phyloP scores from a whole-genome alignment of 2,329 filamentous ascomycete species.

The Exophiala calicioides region DNA sequence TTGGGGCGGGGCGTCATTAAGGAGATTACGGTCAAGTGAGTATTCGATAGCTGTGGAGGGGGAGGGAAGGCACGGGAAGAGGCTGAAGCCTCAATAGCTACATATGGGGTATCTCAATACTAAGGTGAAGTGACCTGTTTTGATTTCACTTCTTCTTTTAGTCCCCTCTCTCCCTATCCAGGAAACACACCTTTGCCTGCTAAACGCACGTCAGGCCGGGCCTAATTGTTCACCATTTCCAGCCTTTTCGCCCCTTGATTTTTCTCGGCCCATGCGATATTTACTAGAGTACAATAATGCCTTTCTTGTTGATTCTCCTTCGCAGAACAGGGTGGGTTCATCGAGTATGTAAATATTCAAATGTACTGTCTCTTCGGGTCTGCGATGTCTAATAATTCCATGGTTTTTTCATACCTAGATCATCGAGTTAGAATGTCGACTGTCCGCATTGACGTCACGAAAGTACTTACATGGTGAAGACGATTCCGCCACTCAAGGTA shows the following conservation, averaged over 20 bases:
- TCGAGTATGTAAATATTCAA: no score
- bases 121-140: no score
- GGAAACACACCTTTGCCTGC: no score
- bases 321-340: no score
- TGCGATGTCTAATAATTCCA: conserved; percentile 76
- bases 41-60: no score
- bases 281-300: conserved; percentile 1
- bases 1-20: conserved; percentile 39
- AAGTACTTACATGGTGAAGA: conserved; percentile 78
- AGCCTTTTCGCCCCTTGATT: no score
- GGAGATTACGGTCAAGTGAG: conserved; percentile 24
- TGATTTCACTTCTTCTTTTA: neutral
- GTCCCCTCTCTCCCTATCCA: no score
- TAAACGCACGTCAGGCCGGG: no score
- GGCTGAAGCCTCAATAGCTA: neutral
- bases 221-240: no score
- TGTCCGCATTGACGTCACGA: no score
- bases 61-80: conserved; percentile 13
- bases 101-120: neutral
- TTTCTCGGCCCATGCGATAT: no score
- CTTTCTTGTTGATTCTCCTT: no score
- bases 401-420: conserved; percentile 84
- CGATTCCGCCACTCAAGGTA: conserved; percentile 90
- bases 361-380: conserved; percentile 86
- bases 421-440: conserved; percentile 3